Percentiles rank a stretch among this genome's conserved stretches.
phyloP scores from a whole-genome alignment of 202 grass and related monocot genomes.

The Saccharum hybrid region DNA sequence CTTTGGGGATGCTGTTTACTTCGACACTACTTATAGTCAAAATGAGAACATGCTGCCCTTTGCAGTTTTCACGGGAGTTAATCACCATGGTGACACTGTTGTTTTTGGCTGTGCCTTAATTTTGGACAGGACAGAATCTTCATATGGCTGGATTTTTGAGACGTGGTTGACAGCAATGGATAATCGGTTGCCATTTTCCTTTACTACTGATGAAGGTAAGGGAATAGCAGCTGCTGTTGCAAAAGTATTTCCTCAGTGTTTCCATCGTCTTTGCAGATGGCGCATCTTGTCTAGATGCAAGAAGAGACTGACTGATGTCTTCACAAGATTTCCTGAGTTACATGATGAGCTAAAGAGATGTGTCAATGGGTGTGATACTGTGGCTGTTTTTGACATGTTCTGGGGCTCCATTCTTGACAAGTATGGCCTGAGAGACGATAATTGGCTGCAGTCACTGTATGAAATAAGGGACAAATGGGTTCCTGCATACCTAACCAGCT shows the following conservation, averaged over 20 bases:
- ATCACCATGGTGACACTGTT: constrained; percentile 81
- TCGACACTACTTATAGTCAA: constrained; percentile 78
- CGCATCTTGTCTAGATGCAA: constrained; percentile 86
- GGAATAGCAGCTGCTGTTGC: constrained; percentile 65
- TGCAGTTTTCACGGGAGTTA: constrained; percentile 79
- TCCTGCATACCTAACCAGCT: constrained; percentile 75
- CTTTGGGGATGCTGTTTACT: constrained; percentile 90
- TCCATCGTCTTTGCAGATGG: constrained; percentile 92
- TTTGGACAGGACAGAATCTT: constrained; percentile 74
- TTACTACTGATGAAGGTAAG: constrained; percentile 91
- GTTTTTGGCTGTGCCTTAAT: constrained; percentile 88
- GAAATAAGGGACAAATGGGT: constrained; percentile 77
- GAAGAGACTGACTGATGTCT: constrained; percentile 83
- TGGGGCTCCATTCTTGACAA: constrained; percentile 92
- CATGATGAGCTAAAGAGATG: constrained; percentile 83
- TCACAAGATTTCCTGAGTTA: constrained; percentile 62
- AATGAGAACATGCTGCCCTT: constrained; percentile 81
- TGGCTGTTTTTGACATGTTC: constrained; percentile 69
- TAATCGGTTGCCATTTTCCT: constrained; percentile 64
- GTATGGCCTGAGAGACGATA: constrained; percentile 73
- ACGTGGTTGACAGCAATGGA: constrained; percentile 82
- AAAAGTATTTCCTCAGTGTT: constrained; percentile 78
- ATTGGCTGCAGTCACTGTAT: constrained; percentile 73
- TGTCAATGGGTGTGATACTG: constrained; percentile 65
- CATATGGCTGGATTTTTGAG: constrained; percentile 83